These are phyloP conservation scores for Fusarium poae DNA, from an alignment of 2,329 filamentous ascomycete species.

Conservation along the genomic window DNA sequence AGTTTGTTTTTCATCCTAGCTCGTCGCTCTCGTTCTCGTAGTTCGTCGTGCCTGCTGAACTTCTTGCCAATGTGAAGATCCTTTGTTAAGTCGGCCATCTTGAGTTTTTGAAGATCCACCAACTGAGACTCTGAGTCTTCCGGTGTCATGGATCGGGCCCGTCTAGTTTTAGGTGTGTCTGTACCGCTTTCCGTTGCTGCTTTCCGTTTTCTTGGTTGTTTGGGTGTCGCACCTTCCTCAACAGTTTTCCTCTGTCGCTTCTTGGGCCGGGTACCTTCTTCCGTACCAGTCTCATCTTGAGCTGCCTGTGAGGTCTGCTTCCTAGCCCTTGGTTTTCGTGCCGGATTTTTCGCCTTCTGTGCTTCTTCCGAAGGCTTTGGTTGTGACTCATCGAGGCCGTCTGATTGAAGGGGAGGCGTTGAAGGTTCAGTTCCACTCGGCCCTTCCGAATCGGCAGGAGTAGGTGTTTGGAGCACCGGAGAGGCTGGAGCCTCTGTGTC, in stretches of 20 bases:
- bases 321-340: slow-evolving; percentile 40
- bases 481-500: slow-evolving; percentile 1
- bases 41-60: slow-evolving; percentile 79
- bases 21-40: slow-evolving; percentile 74
- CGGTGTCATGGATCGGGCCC: slow-evolving; percentile 67
- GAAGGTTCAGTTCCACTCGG: slow-evolving; percentile 32
- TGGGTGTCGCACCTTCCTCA: slow-evolving; percentile 39
- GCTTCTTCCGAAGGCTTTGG: slow-evolving; percentile 21
- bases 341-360: slow-evolving; percentile 17
- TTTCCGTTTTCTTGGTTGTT: slow-evolving; percentile 49
- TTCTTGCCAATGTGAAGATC: slow-evolving; percentile 79
- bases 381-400: slow-evolving; percentile 22
- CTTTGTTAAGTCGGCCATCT: slow-evolving; percentile 79
- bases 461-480: slow-evolving; percentile 27
- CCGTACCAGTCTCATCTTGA: slow-evolving; percentile 34
- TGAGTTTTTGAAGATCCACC: slow-evolving; percentile 75
- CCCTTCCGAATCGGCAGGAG: slow-evolving; percentile 32
- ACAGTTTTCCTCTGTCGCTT: slow-evolving; percentile 53
- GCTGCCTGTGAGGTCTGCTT: slow-evolving; percentile 25
- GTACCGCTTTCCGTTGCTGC: slow-evolving; percentile 44
- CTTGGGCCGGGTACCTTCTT: slow-evolving; percentile 46
- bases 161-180: slow-evolving; percentile 49
- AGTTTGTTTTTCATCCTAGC: slow-evolving; percentile 52
- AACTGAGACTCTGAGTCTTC: slow-evolving; percentile 72
- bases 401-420: slow-evolving; percentile 22